These are phyloP conservation scores for Neocatenulostroma microsporum DNA, from an alignment of 2,329 filamentous ascomycete genomes.

Conservation along the genomic window DNA sequence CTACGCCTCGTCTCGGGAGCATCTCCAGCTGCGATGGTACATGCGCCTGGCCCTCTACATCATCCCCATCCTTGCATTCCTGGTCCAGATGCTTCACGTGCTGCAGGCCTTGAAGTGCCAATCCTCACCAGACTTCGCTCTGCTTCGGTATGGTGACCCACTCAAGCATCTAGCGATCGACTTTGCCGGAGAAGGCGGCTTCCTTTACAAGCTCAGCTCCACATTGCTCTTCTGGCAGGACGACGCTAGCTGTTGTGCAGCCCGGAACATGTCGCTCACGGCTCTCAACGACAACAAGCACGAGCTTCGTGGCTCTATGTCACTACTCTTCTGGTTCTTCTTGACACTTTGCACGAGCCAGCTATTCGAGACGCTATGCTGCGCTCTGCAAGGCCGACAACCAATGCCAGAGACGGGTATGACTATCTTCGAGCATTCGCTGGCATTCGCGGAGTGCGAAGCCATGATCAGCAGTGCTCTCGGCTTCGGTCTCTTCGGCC, in stretches of 20 bases:
- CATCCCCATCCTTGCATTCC: slow-evolving; percentile 62
- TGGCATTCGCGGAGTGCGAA: slow-evolving; percentile 94
- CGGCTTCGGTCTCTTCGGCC: slow-evolving; percentile 61
- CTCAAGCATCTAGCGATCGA: slow-evolving; percentile 38
- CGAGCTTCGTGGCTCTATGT: slow-evolving; percentile 65
- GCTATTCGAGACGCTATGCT: slow-evolving; percentile 81
- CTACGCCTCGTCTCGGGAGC: slow-evolving; percentile 79
- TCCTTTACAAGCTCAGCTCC: slow-evolving; percentile 66
- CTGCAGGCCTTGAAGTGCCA: slow-evolving; percentile 88
- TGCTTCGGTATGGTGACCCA: slow-evolving; percentile 40
- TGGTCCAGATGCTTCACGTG: slow-evolving; percentile 59
- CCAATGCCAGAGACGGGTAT: slow-evolving; percentile 84
- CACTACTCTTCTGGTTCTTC: slow-evolving; percentile 67
- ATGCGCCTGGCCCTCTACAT: slow-evolving; percentile 62
- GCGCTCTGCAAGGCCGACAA: slow-evolving; percentile 74
- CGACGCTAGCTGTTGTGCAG: slow-evolving; percentile 66
- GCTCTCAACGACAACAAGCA: slow-evolving; percentile 42
- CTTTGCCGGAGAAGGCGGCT: slow-evolving; percentile 53
- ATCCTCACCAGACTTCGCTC: slow-evolving; percentile 49
- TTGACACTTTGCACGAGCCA: slow-evolving; percentile 64
- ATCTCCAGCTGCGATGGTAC: slow-evolving; percentile 67
- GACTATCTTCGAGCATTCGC: slow-evolving; percentile 91
- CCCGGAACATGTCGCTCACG: slow-evolving; percentile 61
- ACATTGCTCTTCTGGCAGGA: slow-evolving; percentile 63
- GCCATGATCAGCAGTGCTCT: slow-evolving; percentile 75